phyloP scores from a whole-genome alignment of 805 yeast species.

The Myxozyma kluyveri region DNA sequence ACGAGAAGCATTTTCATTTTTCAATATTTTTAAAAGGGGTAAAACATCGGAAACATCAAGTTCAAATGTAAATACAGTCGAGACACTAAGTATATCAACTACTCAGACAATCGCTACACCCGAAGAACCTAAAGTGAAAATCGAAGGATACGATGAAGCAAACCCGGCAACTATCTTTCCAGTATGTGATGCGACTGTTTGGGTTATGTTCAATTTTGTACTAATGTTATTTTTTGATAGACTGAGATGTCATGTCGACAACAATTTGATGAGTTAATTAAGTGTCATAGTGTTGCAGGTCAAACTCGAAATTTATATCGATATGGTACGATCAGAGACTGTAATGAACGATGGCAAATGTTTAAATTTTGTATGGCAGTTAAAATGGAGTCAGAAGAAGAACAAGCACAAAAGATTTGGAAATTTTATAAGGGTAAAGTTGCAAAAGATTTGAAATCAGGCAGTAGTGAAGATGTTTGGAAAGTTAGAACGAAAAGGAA shows the following conservation, averaged over 20 bases:
- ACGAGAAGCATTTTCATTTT: no score
- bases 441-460: constrained; percentile 55
- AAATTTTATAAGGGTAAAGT: constrained; percentile 65
- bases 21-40: no score
- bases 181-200: neutral
- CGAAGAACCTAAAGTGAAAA: no score
- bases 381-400: constrained; percentile 54
- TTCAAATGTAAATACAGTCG: no score
- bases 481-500: constrained; percentile 31
- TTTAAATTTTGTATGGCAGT: constrained; percentile 75
- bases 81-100: no score
- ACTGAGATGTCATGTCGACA: constrained; percentile 70
- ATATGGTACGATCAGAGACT: constrained; percentile 71
- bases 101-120: no score
- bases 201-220: no score
- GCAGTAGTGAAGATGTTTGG: constrained; percentile 89
- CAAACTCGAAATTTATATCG: constrained; percentile 81
- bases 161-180: neutral
- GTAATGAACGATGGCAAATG: constrained; percentile 67
- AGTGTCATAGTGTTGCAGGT: constrained; percentile 88
- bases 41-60: no score
- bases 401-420: constrained; percentile 52
- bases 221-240: no score
- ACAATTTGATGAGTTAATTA: constrained; percentile 80
- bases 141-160: neutral